These are phyloP conservation scores for Meyerozyma carpophila DNA, from an alignment of 1,139 yeast genomes.

Conservation along the genomic window DNA sequence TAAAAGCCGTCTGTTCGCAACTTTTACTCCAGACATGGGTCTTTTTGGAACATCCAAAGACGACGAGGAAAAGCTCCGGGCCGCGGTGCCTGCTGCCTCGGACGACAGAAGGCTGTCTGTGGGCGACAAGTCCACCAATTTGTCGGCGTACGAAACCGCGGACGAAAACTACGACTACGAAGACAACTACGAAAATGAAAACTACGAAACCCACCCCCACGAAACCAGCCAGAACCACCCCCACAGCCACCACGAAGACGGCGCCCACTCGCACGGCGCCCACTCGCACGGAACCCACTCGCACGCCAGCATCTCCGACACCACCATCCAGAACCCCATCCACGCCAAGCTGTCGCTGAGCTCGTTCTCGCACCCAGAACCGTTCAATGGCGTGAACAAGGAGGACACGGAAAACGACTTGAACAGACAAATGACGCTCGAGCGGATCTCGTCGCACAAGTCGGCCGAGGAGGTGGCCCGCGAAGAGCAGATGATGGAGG, in stretches of 20 bases:
- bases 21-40: background rate
- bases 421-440: conserved; percentile 17
- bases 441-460: conserved; percentile 14
- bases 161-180: conserved; percentile 16
- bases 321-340: background rate
- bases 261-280: background rate
- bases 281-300: background rate
- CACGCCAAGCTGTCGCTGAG: no score
- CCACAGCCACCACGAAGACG: no score
- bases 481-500: conserved; percentile 11
- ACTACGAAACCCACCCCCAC: conserved; percentile 5
- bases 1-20: background rate
- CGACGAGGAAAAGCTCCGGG: background rate
- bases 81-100: background rate
- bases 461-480: conserved; percentile 14
- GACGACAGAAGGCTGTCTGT: background rate
- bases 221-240: no score
- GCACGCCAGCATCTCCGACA: background rate
- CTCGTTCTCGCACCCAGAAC: background rate
- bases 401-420: conserved; percentile 13
- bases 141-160: conserved; percentile 33
- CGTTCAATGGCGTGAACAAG: background rate
- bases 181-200: conserved; percentile 1
- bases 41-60: background rate
- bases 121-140: conserved; percentile 6